A percentile compares a stretch with the other conserved stretches of the same genome.
phyloP scores from a whole-genome alignment of 2,329 filamentous ascomycete genomes.

The Malbranchea cinnamomea region DNA sequence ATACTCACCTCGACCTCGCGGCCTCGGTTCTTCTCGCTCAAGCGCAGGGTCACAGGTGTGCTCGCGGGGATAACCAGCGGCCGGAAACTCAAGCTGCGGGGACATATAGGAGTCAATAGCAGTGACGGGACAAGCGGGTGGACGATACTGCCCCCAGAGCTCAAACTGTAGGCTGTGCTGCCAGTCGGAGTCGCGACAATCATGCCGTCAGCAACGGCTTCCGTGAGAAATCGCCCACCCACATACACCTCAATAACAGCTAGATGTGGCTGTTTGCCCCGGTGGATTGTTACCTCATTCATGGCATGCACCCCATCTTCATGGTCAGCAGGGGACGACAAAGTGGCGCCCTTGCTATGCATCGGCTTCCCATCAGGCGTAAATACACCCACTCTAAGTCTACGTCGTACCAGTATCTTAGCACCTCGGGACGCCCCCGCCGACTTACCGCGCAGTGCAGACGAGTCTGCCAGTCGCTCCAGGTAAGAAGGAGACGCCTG shows the following conservation, averaged over 20 bases:
- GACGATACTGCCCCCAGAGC: conserved; percentile 80
- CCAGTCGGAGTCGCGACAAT: conserved; percentile 88
- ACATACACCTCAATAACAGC: conserved; percentile 86
- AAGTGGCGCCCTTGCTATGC: conserved; percentile 15
- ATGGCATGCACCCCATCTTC: conserved; percentile 51
- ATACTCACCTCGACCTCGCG: conserved; percentile 66
- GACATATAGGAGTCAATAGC: conserved; percentile 85
- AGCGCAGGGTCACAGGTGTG: conserved; percentile 47
- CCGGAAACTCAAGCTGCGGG: conserved; percentile 79
- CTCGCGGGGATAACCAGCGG: conserved; percentile 69
- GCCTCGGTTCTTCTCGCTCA: conserved; percentile 67
- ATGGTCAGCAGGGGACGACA: conserved; percentile 20
- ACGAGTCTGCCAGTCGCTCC: conserved; percentile 45
- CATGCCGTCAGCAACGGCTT: conserved; percentile 89
- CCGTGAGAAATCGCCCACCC: conserved; percentile 76
- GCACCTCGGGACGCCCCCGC: conserved; percentile 62
- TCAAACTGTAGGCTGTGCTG: conserved; percentile 90
- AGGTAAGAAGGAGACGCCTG: conserved; percentile 2
- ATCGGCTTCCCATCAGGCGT: conserved; percentile 43
- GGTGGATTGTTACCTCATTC: conserved; percentile 90
- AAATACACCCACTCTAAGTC: conserved; percentile 75
- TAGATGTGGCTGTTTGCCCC: conserved; percentile 77
- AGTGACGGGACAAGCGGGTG: conserved; percentile 83
- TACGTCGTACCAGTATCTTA: conserved; percentile 71
- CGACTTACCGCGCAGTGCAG: conserved; percentile 59